Evolutionary conservation across 2,329 filamentous ascomycete genomes (phyloP).

Genomic region (Claviceps pazoutovae): DNA sequence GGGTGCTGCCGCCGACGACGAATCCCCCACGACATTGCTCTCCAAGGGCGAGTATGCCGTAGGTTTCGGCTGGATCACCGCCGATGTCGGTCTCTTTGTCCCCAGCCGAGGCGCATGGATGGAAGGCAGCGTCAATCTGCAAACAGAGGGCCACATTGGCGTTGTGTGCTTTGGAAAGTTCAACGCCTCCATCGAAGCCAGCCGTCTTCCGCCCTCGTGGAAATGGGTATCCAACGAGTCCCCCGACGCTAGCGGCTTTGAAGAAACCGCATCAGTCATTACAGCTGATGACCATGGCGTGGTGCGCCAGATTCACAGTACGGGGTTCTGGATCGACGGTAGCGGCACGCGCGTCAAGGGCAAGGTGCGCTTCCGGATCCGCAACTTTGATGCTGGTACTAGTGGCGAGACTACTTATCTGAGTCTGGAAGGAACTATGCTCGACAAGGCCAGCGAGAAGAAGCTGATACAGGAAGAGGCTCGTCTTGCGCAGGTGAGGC

Average conservation of each 20-base stretch:
- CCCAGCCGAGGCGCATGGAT: conserved; percentile 61
- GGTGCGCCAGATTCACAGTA: conserved; percentile 36
- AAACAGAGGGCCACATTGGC: conserved; percentile 79
- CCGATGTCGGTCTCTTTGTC: conserved; percentile 71
- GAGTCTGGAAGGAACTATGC: conserved; percentile 78
- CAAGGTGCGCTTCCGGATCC: conserved; percentile 62
- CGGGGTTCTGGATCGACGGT: conserved; percentile 64
- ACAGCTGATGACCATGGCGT: conserved; percentile 38
- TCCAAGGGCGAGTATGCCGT: conserved; percentile 72
- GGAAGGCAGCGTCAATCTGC: conserved; percentile 70
- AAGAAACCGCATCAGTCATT: conserved; percentile 27
- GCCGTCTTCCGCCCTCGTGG: conserved; percentile 65
- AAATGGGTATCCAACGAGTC: conserved; percentile 53
- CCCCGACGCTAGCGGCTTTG: conserved; percentile 24
- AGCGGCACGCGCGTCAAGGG: conserved; percentile 56
- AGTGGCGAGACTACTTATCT: conserved; percentile 67
- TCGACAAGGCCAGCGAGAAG: conserved; percentile 53
- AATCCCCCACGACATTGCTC: conserved; percentile 31
- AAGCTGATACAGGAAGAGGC: conserved; percentile 32
- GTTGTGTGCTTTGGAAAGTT: conserved; percentile 85
- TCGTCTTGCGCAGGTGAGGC: conserved; percentile 24
- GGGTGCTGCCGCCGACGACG: conserved; percentile 33
- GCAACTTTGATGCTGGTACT: conserved; percentile 68
- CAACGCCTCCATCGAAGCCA: conserved; percentile 72
- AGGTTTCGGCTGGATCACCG: conserved; percentile 77